Evolutionary conservation across 805 yeast genomes (phyloP).

Genomic region (Sungouiella thailandica): DNA sequence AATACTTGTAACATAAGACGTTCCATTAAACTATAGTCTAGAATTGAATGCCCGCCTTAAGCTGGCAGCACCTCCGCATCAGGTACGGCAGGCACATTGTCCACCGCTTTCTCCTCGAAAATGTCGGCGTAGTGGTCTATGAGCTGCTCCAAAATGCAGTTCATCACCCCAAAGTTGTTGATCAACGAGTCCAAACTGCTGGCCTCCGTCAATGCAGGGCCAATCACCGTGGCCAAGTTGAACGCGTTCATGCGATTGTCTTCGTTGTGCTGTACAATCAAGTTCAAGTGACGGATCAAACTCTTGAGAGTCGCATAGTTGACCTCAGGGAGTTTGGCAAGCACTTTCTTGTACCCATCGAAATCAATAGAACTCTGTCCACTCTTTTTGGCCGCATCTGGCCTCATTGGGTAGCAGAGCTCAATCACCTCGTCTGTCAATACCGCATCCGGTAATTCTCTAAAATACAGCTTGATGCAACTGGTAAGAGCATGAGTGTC

Average conservation of each 20-base stretch:
- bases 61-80: no score
- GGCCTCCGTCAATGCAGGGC: slow-evolving; percentile 57
- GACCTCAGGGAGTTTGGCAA: slow-evolving; percentile 50
- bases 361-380: slow-evolving; percentile 9
- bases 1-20: background rate
- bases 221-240: slow-evolving; percentile 85
- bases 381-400: slow-evolving; percentile 8
- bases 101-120: background rate
- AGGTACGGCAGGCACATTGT: no score
- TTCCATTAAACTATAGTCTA: background rate
- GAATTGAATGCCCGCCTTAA: no score
- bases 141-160: slow-evolving; percentile 47
- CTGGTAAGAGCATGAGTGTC: slow-evolving; percentile 87
- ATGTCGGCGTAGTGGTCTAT: slow-evolving; percentile 37
- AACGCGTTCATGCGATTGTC: slow-evolving; percentile 83
- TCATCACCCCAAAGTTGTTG: slow-evolving; percentile 51
- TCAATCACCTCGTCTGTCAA: slow-evolving; percentile 65
- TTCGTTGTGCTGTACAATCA: slow-evolving; percentile 61
- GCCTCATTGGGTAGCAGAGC: slow-evolving; percentile 42
- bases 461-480: slow-evolving; percentile 73
- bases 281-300: slow-evolving; percentile 63
- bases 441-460: slow-evolving; percentile 84
- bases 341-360: slow-evolving; percentile 22
- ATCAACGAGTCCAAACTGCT: slow-evolving; percentile 43
- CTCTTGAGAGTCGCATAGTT: slow-evolving; percentile 67